Conservation (phyloP, 257 asterid genomes). For the Anisodus acutangulus region DNA sequence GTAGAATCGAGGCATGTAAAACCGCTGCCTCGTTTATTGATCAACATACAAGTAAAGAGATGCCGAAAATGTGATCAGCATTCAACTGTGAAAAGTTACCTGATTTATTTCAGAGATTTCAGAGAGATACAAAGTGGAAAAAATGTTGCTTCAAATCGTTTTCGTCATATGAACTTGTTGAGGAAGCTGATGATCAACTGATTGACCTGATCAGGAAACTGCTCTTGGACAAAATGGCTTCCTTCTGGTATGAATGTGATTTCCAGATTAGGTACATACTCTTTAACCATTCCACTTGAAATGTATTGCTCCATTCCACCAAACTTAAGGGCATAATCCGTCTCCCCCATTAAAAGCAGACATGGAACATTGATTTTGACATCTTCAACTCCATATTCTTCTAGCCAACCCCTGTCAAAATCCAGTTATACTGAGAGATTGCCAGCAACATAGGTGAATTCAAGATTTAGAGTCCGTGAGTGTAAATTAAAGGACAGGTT, state of each 20-base stretch:
- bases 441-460: no score
- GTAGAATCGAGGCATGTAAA: background rate
- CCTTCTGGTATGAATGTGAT: constrained; percentile 46
- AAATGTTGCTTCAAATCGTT: background rate
- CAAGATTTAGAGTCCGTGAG: background rate
- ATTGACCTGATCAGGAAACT: constrained; percentile 49
- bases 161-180: constrained; percentile 29
- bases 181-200: constrained; percentile 46
- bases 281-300: constrained; percentile 46
- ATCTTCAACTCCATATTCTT: constrained; percentile 33
- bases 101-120: no score
- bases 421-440: no score
- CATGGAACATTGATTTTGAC: constrained; percentile 43
- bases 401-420: constrained; percentile 35
- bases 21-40: background rate
- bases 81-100: background rate
- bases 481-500: background rate
- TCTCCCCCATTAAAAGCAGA: constrained; percentile 58
- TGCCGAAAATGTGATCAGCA: background rate
- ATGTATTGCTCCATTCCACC: constrained; percentile 40
- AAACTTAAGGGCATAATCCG: constrained; percentile 48
- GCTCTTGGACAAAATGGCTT: constrained; percentile 58
- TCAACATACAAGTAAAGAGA: constrained; percentile 1
- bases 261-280: constrained; percentile 50
- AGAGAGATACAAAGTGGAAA: background rate